These are phyloP conservation scores for Suillus sp. DNA, from an alignment of 768 basidiomycete genomes.

Conservation along the genomic window DNA sequence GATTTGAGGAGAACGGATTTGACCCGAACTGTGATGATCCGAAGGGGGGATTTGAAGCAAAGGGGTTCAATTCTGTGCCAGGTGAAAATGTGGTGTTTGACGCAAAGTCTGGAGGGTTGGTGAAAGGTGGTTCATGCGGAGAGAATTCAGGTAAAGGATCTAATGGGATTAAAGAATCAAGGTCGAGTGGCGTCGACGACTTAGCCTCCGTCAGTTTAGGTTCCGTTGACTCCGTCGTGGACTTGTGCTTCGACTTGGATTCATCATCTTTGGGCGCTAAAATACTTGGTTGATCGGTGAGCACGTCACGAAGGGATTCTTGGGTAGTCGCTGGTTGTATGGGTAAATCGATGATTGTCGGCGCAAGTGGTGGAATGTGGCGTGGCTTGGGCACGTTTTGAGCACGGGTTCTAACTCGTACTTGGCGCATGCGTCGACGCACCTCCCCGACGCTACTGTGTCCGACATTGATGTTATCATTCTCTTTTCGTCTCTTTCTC, in stretches of 20 bases:
- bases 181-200: constrained; percentile 18
- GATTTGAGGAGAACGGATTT: constrained; percentile 1
- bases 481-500: constrained; percentile 29
- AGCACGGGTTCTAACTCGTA: constrained; percentile 7
- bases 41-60: constrained; percentile 2
- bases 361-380: constrained; percentile 4
- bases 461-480: constrained; percentile 7
- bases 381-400: constrained; percentile 10
- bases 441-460: constrained; percentile 11
- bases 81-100: neutral
- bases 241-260: neutral
- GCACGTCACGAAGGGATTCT: neutral
- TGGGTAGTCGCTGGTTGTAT: neutral
- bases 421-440: constrained; percentile 6
- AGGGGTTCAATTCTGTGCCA: neutral
- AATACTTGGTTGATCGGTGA: constrained; percentile 12
- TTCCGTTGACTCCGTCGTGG: neutral
- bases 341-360: constrained; percentile 1
- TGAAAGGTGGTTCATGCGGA: neutral
- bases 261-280: constrained; percentile 15
- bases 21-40: constrained; percentile 2
- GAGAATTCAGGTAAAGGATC: constrained; percentile 20
- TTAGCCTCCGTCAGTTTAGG: neutral
- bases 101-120: neutral
- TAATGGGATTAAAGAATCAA: constrained; percentile 32